Evolutionary conservation across 2,329 filamentous ascomycete species (phyloP), one percentile per base, ranked within the genome.

Genomic region (Penicillium olsonii): DNA sequence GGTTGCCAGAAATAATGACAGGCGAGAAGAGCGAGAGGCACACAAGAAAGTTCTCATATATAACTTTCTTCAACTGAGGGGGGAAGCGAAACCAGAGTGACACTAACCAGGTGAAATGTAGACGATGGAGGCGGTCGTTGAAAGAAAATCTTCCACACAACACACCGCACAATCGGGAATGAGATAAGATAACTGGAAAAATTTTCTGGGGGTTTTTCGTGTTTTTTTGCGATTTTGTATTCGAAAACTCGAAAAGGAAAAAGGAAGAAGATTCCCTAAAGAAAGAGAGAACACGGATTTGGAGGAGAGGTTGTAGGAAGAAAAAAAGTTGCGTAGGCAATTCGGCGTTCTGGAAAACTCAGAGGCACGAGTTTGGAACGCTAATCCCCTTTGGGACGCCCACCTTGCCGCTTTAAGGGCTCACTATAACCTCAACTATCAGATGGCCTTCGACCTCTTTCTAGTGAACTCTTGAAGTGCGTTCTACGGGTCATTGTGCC

Each of bases 131-230:
- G 57, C 58, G 59, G 56, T 51, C 51, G 52, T 58, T 62, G 54
- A 60, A 60, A 59, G 59, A 53, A 56, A 59, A 55, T 59, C 50
- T 62, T 61, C 59, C 54, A 59, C 59, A 52, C 47, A 56, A 62
- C 61, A 68, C 63, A 68, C 64, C 62, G 59, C 65, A 69, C 65
- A 69, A 63, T 63, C 54, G 48, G 50, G 53, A 50, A 51, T 46
- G 55, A 55, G 56, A 61, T 64, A 64, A 64, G 61, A 60, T 64
- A 58, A 56, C 49, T 52, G 55, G 51, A 54, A 54, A 53, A 48
- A 54, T 57, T 57, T 61, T 63, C 66, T 70, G 55, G 53, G 56
- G 55, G 57, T 66, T 74, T 74, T 73, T 68, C 63, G 62, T 63
- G 52, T 71, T 72, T 72, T 68, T 70, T 70, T 62, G 49, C 27